Base-by-base conservation (phyloP, 164 flowering plant species). In the Dillenia suffruticosa region DNA sequence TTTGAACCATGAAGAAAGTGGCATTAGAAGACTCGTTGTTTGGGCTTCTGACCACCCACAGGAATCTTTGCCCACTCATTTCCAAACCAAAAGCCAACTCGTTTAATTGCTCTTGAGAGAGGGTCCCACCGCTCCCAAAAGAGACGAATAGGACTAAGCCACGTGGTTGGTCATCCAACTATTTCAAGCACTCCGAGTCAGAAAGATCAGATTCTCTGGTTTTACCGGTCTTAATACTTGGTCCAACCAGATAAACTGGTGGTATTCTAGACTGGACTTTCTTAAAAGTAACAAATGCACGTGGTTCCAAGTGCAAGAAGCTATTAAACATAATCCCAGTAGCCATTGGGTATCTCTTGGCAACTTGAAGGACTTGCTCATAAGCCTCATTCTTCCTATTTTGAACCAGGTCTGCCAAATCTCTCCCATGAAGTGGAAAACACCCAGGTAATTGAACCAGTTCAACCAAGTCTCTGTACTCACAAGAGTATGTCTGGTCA, bases 371-470 rank as follows among this genome's bases (percentile, higher is more conserved):
- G 9, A 73, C 12, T 70, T 71, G 71, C 9, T 61, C 76, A 65
- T 84, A 87, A 0, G 77, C 75, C 0, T 82, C 82, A 56, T 61
- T 54, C 12, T 55, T 72, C 50, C 85, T 63, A 63, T 87, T 84
- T 50, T 78, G 86, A 54, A 70, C 51, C 64, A 86, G 87, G 68
- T 79, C 82, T 2, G 71, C 57, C 17, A 85, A 55, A 4, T 83
- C 82, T 10, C 11, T 43, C 5, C 85, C 86, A 11, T 56, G 76
- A 11, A 87, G 22, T 22, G 93, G 88, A 0, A 73, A 14, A 58
- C 86, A 83, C 0, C 90, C 93, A 10, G 90, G 90, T 0, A 84
- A 49, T 46, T 50, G 54, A 14, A 82, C 49, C 60, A 71, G 81
- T 2, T 79, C 83, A 1, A 69, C 44, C 48, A 75, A 9, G 58